Evolutionary conservation across 2,329 filamentous ascomycete genomes (phyloP).

Genomic region (Fusarium sp.): DNA sequence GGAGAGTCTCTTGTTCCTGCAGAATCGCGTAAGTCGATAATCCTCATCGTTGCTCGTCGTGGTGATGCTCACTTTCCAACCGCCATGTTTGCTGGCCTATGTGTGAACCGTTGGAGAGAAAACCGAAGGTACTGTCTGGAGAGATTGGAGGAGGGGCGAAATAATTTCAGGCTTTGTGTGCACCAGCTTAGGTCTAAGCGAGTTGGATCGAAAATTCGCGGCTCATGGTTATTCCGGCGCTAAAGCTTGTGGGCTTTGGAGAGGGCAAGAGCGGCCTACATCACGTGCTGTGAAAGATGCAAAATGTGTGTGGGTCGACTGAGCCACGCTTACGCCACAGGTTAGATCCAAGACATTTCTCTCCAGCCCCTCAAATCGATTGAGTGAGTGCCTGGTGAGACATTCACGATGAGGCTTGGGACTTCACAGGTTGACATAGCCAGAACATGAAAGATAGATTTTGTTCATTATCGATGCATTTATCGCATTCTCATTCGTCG

Average conservation of each 20-base stretch:
- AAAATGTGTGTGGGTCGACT: not conserved
- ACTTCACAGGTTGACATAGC: not conserved
- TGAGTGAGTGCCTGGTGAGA: not conserved
- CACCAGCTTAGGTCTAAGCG: conserved; percentile 52
- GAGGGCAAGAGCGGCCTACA: conserved; percentile 23
- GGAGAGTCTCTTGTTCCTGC: conserved; percentile 99
- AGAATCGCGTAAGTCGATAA: conserved; percentile 38
- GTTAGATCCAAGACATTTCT: not conserved
- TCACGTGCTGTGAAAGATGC: conserved; percentile 31
- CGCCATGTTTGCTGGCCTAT: conserved; percentile 64
- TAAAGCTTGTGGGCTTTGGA: conserved; percentile 31
- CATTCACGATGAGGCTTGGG: not conserved
- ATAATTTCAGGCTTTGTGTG: conserved; percentile 55
- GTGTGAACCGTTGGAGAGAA: conserved; percentile 54
- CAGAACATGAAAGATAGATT: not conserved
- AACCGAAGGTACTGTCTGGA: conserved; percentile 55
- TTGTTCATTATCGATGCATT: not conserved
- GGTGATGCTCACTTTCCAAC: conserved; percentile 63
- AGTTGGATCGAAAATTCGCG: conserved; percentile 42
- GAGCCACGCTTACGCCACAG: conserved; percentile 14
- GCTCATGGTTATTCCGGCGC: conserved; percentile 44
- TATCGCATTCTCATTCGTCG: not conserved
- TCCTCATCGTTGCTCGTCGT: conserved; percentile 7
- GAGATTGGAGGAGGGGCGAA: conserved; percentile 53
- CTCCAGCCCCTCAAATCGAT: not conserved